Base-by-base conservation (phyloP, 2,329 filamentous ascomycete genomes). In the Aspergillus pseudonomiae region DNA sequence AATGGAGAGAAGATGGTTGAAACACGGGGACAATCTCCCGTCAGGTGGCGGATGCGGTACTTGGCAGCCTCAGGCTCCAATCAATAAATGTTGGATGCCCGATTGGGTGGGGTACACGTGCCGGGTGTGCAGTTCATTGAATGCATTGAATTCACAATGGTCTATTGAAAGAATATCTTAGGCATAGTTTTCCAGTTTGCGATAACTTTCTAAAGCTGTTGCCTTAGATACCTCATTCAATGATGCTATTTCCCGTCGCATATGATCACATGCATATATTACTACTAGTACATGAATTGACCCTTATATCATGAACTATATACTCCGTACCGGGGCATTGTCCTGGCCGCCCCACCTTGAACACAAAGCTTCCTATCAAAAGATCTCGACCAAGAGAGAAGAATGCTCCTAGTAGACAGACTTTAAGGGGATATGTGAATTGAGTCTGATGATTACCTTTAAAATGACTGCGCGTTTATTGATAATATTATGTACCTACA, bases 91-190 rank as follows among this genome's bases (percentile, higher is more conserved):
- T 58, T 58, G 43, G 61, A 43, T 67, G 60, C 61, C 60, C 65
- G 64, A 67, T 71, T 68, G 67, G 72, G 68, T 36, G 46, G 45
- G 59, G 57, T 54, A 59, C 62, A 70, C 64, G 66, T 63, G 68
- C 74, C 71, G 60, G 16, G 52, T 41, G 46, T 65, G 70, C 72
- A 74, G 45, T 68, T 70, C 60, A 52, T 56, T 28, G 39, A 59
- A n/a, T 12, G 28, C 26, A 11, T 32, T 32, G 14, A 34, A 34
- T 32, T 48, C 7, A 28, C 21, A 11, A 46, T 52, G 26, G 19
- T 9, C 21, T 28, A 50, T 32, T 56, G 11, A 39, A 30, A 45
- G 21, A 24, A 36, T 36, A 4, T 12, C 21, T 36, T 36, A 12
- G 16, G 14, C 24, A 59, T 41, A 41, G 6, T n/a, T 9, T n/a